A percentile compares a stretch with the other conserved stretches of the same genome.
Evolutionary conservation across 345 rosid species (phyloP).

Genomic region (Acer yangbiense): DNA sequence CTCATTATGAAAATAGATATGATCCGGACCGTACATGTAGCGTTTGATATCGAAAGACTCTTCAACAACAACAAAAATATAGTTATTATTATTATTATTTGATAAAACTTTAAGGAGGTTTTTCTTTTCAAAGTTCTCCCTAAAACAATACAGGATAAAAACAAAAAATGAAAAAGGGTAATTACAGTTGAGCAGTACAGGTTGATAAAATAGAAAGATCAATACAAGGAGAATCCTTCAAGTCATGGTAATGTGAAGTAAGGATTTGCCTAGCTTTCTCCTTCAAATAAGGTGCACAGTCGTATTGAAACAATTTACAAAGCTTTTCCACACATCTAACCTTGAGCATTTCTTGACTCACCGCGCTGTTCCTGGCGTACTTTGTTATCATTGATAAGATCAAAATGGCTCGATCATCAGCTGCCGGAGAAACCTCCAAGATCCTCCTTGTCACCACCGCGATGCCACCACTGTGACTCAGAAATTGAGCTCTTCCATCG

Average conservation of each 20-base stretch:
- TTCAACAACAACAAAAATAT: too few species aligned
- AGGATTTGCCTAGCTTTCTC: slow-evolving; percentile 57
- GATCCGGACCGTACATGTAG: too few species aligned
- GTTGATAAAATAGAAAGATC: slow-evolving; percentile 32
- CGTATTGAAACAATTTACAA: slow-evolving; percentile 46
- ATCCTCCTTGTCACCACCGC: slow-evolving; percentile 63
- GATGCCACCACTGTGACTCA: slow-evolving; percentile 54
- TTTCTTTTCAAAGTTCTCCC: too few species aligned
- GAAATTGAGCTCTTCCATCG: slow-evolving; percentile 62
- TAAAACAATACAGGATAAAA: background rate
- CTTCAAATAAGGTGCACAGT: slow-evolving; percentile 47
- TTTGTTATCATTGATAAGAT: slow-evolving; percentile 51
- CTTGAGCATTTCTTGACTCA: slow-evolving; percentile 58
- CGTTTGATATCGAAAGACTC: too few species aligned
- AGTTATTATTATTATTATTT: too few species aligned
- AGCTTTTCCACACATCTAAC: slow-evolving; percentile 67
- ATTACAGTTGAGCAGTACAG: slow-evolving; percentile 1
- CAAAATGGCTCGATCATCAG: slow-evolving; percentile 56
- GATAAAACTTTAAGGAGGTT: background rate
- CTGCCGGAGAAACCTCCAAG: slow-evolving; percentile 47
- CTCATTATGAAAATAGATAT: too few species aligned
- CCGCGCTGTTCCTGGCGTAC: slow-evolving; percentile 44
- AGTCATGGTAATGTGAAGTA: slow-evolving; percentile 47
- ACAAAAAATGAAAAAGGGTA: background rate
- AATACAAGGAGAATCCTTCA: slow-evolving; percentile 65